Conservation (phyloP, 139 green algal species). For the Micractinium sp. region DNA sequence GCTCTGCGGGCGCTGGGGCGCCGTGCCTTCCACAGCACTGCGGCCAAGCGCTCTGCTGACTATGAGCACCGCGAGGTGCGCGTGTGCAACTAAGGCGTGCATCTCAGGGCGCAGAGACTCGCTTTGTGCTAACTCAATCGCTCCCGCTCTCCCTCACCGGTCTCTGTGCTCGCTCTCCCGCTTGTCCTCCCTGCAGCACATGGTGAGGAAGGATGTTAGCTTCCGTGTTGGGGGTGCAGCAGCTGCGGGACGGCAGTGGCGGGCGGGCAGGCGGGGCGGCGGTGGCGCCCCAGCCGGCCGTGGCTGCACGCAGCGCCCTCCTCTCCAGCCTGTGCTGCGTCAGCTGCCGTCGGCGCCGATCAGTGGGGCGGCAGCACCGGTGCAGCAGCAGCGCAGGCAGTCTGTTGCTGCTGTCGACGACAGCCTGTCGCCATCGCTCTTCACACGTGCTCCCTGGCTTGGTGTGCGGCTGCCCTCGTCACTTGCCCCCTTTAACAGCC, state of each 20-base stretch:
- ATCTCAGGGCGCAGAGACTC: background rate
- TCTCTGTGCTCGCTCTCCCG: too few relatives aligned
- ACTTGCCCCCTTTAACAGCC: background rate
- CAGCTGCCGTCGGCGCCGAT: background rate
- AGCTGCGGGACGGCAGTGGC: background rate
- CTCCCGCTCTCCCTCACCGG: background rate
- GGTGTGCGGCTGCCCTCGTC: background rate
- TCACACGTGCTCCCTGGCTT: too few relatives aligned
- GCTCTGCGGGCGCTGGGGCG: background rate
- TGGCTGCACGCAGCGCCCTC: too few relatives aligned
- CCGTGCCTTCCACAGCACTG: constrained; percentile 1
- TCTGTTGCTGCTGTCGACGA: background rate
- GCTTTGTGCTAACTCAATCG: background rate
- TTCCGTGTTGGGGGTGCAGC: background rate
- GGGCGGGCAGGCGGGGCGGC: background rate
- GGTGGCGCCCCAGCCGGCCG: background rate
- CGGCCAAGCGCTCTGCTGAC: constrained; percentile 11
- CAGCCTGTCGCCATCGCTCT: too few relatives aligned
- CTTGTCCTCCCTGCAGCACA: background rate
- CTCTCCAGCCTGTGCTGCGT: too few relatives aligned
- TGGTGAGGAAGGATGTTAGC: background rate
- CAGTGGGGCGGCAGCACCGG: background rate
- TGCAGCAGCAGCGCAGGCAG: background rate
- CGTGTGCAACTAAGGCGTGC: background rate
- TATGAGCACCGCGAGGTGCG: constrained; percentile 15